Percentiles rank a stretch among this genome's conserved stretches.
Evolutionary conservation across 352 stramenopile species (phyloP).

Genomic region (Phytophthora multivora): DNA sequence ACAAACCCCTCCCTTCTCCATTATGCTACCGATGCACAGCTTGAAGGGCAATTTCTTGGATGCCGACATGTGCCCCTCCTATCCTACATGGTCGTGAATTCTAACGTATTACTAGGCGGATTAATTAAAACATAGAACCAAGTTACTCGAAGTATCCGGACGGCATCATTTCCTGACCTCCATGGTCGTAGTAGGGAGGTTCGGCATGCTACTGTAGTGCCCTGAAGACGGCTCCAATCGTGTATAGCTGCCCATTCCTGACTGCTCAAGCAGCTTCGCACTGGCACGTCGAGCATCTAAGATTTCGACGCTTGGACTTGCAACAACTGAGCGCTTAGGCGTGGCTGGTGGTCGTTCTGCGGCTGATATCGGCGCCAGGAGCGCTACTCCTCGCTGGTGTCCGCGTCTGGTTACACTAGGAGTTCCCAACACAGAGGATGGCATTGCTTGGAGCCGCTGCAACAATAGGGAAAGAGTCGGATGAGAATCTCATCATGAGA

Average conservation of each 20-base stretch:
- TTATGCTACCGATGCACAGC: too few relatives aligned
- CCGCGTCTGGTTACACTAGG: constrained; percentile 12
- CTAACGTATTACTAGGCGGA: too few relatives aligned
- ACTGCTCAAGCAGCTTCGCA: constrained; percentile 27
- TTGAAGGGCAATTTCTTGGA: too few relatives aligned
- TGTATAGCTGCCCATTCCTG: constrained; percentile 29
- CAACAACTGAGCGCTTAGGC: constrained; percentile 13
- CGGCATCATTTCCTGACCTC: too few relatives aligned
- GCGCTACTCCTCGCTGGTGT: constrained; percentile 19
- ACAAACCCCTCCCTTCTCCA: too few relatives aligned
- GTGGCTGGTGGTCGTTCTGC: constrained; percentile 6
- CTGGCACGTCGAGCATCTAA: constrained; percentile 19
- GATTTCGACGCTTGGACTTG: constrained; percentile 19
- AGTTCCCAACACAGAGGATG: constrained; percentile 19
- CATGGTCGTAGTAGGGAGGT: not conserved
- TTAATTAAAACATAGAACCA: too few relatives aligned
- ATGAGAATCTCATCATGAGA: too few relatives aligned
- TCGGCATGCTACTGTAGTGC: constrained; percentile 24
- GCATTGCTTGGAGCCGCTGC: constrained; percentile 25
- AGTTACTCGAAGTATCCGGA: too few relatives aligned
- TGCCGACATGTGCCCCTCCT: too few relatives aligned
- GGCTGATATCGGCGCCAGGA: constrained; percentile 16
- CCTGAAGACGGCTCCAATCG: not conserved
- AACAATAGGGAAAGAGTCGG: too few relatives aligned
- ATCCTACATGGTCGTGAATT: too few relatives aligned